These are phyloP conservation scores for Globisporangium carolinianum DNA, from an alignment of 352 stramenopile genomes.

Conservation along the genomic window DNA sequence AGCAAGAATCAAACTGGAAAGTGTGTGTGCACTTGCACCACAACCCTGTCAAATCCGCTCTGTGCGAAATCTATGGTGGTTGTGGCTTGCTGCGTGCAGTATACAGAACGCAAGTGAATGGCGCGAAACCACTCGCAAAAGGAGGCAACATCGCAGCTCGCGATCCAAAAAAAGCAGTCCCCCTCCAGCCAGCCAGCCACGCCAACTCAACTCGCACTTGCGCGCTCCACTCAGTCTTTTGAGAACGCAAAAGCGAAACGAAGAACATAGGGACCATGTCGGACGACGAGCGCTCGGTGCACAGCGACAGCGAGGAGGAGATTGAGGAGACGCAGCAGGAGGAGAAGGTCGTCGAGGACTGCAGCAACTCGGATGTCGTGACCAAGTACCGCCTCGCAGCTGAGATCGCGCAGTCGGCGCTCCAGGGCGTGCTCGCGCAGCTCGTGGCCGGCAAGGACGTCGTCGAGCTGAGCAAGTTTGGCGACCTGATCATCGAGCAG, in stretches of 20 bases:
- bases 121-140: not conserved
- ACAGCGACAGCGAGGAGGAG: conserved; percentile 76
- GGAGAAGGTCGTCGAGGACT: conserved; percentile 73
- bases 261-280: conserved; percentile 14
- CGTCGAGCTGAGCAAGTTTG: conserved; percentile 94
- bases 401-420: conserved; percentile 97
- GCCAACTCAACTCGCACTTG: not conserved
- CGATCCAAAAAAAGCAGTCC: not conserved
- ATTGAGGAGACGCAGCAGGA: conserved; percentile 47
- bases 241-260: too few species aligned
- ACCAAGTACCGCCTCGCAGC: conserved; percentile 97
- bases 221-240: not conserved
- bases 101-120: not conserved
- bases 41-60: not conserved
- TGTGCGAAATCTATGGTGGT: not conserved
- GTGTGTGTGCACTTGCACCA: not conserved
- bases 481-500: conserved; percentile 78
- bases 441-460: conserved; percentile 91
- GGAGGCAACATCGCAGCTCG: not conserved
- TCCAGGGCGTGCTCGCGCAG: conserved; percentile 94
- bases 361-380: conserved; percentile 89
- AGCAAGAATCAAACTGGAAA: not conserved
- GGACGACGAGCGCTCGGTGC: conserved; percentile 40
- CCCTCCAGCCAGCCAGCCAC: too few species aligned
- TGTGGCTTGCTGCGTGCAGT: not conserved